These are phyloP conservation scores for Mycena galopus DNA, from an alignment of 768 basidiomycete genomes.

Conservation along the genomic window DNA sequence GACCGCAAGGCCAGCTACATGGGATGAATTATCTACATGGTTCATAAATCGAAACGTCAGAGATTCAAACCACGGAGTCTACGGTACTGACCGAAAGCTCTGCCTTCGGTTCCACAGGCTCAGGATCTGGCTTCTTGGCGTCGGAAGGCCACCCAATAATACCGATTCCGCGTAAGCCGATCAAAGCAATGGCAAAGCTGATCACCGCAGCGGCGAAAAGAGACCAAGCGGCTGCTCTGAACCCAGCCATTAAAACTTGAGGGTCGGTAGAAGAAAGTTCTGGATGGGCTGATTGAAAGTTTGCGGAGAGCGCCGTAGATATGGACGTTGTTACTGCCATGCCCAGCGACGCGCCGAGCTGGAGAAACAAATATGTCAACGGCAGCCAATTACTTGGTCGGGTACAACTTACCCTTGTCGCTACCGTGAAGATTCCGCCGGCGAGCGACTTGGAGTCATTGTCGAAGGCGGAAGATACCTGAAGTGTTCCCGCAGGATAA, in stretches of 20 bases:
- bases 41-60: not conserved
- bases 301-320: not conserved
- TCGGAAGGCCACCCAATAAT: conserved; percentile 18
- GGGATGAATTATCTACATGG: not conserved
- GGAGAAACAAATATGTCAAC: not conserved
- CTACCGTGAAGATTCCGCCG: conserved; percentile 49
- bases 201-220: conserved; percentile 7
- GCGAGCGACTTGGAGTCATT: conserved; percentile 47
- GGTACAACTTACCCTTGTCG: conserved; percentile 38
- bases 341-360: conserved; percentile 17
- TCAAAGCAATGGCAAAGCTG: conserved; percentile 22
- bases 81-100: not conserved
- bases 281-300: conserved; percentile 4
- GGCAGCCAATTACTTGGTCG: not conserved
- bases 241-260: conserved; percentile 15
- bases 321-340: conserved; percentile 7
- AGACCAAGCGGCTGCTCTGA: conserved; percentile 4
- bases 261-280: not conserved
- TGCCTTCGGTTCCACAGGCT: not conserved
- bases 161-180: conserved; percentile 33
- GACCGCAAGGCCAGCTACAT: not conserved
- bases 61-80: not conserved
- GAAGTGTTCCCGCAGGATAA: conserved; percentile 47
- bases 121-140: not conserved
- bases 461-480: conserved; percentile 44